A percentile compares a stretch with the other conserved stretches of the same genome.
Evolutionary conservation across 2,329 filamentous ascomycete genomes (phyloP).

Genomic region (Diaporthe sp.): DNA sequence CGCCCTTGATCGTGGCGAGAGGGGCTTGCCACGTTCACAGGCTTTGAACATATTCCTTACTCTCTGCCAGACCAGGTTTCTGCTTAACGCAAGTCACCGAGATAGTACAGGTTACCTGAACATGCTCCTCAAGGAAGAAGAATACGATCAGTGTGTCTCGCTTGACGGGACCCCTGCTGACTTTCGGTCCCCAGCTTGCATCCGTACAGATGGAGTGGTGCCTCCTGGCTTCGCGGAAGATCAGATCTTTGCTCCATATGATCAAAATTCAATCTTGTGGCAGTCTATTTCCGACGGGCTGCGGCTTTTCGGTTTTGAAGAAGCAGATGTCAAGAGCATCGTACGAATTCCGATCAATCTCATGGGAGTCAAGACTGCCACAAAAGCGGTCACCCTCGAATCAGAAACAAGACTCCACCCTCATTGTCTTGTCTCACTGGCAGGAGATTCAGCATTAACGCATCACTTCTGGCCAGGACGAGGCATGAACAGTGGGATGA

Average conservation of each 20-base stretch:
- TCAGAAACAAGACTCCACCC: constrained; percentile 47
- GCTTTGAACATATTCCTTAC: constrained; percentile 55
- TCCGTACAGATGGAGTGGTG: constrained; percentile 48
- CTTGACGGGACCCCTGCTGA: constrained; percentile 51
- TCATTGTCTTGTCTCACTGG: constrained; percentile 52
- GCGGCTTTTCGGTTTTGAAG: constrained; percentile 55
- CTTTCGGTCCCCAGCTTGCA: constrained; percentile 52
- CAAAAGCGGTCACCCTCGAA: constrained; percentile 47
- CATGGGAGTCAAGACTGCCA: constrained; percentile 51
- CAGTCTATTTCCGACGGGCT: constrained; percentile 52
- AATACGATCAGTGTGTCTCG: constrained; percentile 53
- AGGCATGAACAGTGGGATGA: constrained; percentile 55
- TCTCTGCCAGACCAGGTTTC: constrained; percentile 53
- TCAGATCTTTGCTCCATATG: constrained; percentile 52
- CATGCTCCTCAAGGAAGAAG: constrained; percentile 54
- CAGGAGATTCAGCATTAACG: constrained; percentile 54
- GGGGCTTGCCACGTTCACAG: constrained; percentile 53
- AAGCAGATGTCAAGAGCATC: constrained; percentile 53
- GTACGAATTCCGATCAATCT: constrained; percentile 55
- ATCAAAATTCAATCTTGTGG: constrained; percentile 50
- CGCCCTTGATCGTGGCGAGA: constrained; percentile 51
- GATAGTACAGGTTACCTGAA: constrained; percentile 54
- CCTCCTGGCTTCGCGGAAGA: constrained; percentile 50
- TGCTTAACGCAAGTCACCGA: constrained; percentile 53
- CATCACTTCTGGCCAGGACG: constrained; percentile 56